phyloP scores from a whole-genome alignment of 2,329 filamentous ascomycete genomes.

The Harringtonia lauricola region DNA sequence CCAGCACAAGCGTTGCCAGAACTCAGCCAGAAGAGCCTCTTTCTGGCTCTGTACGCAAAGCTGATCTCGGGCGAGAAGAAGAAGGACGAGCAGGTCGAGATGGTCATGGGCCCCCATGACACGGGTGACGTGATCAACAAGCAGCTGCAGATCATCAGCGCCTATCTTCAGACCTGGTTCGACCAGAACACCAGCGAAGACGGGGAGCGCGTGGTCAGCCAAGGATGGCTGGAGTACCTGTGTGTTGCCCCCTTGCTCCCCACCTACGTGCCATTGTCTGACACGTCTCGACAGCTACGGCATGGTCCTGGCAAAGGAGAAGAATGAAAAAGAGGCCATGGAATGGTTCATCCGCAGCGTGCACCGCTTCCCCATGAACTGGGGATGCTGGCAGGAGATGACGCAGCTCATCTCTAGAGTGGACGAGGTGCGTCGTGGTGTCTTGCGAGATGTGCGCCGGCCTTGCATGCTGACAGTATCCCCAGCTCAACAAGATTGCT shows the following conservation, averaged over 20 bases:
- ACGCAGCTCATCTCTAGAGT: conserved; percentile 66
- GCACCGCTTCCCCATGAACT: conserved; percentile 86
- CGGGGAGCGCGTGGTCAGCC: conserved; percentile 50
- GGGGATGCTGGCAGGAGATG: conserved; percentile 94
- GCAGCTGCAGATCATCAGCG: conserved; percentile 65
- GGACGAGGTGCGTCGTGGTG: conserved; percentile 67
- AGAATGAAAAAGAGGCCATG: conserved; percentile 77
- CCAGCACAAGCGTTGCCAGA: conserved; percentile 29
- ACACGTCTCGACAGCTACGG: conserved; percentile 50
- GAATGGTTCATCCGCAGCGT: conserved; percentile 83
- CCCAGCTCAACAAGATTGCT: conserved; percentile 59
- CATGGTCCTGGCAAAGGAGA: conserved; percentile 79
- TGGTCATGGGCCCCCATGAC: conserved; percentile 91
- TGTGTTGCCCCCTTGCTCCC: conserved; percentile 20
- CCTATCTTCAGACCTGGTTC: conserved; percentile 74
- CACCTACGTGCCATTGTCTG: neutral
- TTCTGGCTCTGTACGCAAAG: conserved; percentile 85
- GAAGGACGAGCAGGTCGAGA: conserved; percentile 92
- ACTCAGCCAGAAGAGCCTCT: conserved; percentile 84
- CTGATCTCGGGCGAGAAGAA: conserved; percentile 90
- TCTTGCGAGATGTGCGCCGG: neutral
- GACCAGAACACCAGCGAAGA: conserved; percentile 48
- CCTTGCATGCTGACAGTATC: neutral
- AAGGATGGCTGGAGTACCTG: conserved; percentile 90
- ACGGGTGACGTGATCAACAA: conserved; percentile 76